Base-by-base conservation (phyloP, 495 filamentous ascomycete genomes). In the Penicillium flavigenum region DNA sequence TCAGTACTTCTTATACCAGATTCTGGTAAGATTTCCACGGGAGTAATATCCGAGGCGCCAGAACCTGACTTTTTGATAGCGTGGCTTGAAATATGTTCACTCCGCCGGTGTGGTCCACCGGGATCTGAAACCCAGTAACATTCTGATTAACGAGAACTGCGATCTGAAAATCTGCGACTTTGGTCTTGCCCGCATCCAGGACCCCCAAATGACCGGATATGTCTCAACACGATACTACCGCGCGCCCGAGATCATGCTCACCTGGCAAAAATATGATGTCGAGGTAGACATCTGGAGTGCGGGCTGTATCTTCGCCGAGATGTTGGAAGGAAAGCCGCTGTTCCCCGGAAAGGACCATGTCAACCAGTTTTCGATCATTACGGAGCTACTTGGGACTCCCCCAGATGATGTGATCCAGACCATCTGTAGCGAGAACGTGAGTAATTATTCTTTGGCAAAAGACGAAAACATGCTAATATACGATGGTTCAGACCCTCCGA, bases 251-350 rank as follows among this genome's bases (percentile, higher is more conserved):
- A 98, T 98, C 70, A 98, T 98, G 94, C 91, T 98, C 65, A 98
- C 94, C 44, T 98, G 94, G 94, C 94, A 98, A 74, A 98, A 98
- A 76, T 98, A 98, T 75, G 94, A 98, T 65, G 90, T 97, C 44
- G 95, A 98, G 79, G 94, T 98, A 49, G 94, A 98, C 73, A 96
- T 98, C 66, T 98, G 94, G 94, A 97, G 93, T 68, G 93, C 95
- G 10, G 94, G 93, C 54, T 98, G 94, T 76, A 98, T 98, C 65
- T 98, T 98, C 68, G 94, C 94, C 47, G 94, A 98, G 75, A 98
- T 98, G 94, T 79, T 98, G 59, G 92, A 98, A 76, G 95, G 95
- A 58, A 98, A 98, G 78, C 94, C 94, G 36, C 79, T 98, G 5
- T 98, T 98, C 82, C 94, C 95, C 1, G 94, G 94, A 71, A 98